Evolutionary conservation across 495 filamentous ascomycete genomes (phyloP).

Genomic region (Annulohypoxylon moriforme): DNA sequence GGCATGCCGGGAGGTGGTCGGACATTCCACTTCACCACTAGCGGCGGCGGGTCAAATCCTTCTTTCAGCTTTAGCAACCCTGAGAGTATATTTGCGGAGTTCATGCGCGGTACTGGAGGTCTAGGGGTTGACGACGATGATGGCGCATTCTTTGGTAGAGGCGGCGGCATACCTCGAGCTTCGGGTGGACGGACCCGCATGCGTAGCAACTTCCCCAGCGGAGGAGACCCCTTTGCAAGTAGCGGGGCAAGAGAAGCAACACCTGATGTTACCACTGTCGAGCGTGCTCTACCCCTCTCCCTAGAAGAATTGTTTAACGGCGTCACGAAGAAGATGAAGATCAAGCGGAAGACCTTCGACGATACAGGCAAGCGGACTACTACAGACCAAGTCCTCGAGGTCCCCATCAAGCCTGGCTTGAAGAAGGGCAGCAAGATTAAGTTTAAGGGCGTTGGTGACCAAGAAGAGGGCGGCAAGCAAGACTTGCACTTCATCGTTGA

Average conservation of each 20-base stretch:
- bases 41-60: constrained; percentile 58
- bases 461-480: constrained; percentile 96
- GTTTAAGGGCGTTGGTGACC: constrained; percentile 94
- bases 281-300: constrained; percentile 81
- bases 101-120: constrained; percentile 70
- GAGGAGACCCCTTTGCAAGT: constrained; percentile 54
- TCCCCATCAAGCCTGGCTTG: constrained; percentile 92
- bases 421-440: constrained; percentile 98
- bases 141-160: constrained; percentile 46
- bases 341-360: constrained; percentile 96
- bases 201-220: constrained; percentile 55
- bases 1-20: constrained; percentile 59
- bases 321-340: constrained; percentile 93
- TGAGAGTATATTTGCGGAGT: constrained; percentile 84
- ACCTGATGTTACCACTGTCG: constrained; percentile 91
- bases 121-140: constrained; percentile 53
- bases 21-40: constrained; percentile 80
- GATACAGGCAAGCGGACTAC: constrained; percentile 81
- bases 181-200: constrained; percentile 53
- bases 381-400: constrained; percentile 90
- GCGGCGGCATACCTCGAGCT: constrained; percentile 54
- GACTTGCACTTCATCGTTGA: constrained; percentile 94
- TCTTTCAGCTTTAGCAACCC: constrained; percentile 88
- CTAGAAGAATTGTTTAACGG: constrained; percentile 90
- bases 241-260: constrained; percentile 63